Conservation (phyloP, 768 basidiomycete genomes). For the Suillus luteus region DNA sequence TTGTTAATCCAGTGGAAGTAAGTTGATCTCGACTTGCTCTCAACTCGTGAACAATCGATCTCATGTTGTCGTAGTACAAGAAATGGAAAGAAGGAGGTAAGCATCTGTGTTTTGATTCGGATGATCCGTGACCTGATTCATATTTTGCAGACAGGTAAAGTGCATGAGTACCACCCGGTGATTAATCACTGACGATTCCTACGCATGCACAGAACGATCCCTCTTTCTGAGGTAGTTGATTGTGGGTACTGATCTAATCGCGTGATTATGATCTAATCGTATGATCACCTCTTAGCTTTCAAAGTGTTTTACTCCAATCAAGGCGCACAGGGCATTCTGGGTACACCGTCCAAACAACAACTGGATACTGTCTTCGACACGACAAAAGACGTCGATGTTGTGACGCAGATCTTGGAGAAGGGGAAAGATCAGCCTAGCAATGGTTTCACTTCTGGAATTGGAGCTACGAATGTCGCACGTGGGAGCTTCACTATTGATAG, state of each 20-base stretch:
- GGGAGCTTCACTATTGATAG: conserved; percentile 42
- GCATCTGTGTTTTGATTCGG: conserved; percentile 21
- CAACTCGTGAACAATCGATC: conserved; percentile 13
- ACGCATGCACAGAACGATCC: conserved; percentile 52
- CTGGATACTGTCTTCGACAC: conserved; percentile 74
- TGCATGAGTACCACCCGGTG: not conserved
- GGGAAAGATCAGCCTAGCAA: conserved; percentile 62
- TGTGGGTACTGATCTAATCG: conserved; percentile 47
- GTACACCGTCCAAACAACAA: conserved; percentile 78
- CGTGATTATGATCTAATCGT: not conserved
- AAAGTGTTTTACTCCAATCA: conserved; percentile 68
- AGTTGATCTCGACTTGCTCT: conserved; percentile 21
- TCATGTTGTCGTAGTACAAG: conserved; percentile 51
- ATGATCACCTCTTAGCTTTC: conserved; percentile 52
- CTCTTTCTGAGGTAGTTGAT: conserved; percentile 78
- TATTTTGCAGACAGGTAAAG: conserved; percentile 64
- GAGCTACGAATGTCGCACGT: conserved; percentile 25
- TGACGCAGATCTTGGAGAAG: conserved; percentile 58
- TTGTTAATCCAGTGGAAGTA: conserved; percentile 70
- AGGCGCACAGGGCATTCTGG: conserved; percentile 77
- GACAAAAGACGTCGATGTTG: conserved; percentile 63
- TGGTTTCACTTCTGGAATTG: conserved; percentile 34
- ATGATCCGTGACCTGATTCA: conserved; percentile 16
- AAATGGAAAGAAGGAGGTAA: conserved; percentile 83
- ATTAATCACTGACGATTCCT: conserved; percentile 18